Conservation (phyloP, 495 filamentous ascomycete species). For the Aspergillus ostianus region DNA sequence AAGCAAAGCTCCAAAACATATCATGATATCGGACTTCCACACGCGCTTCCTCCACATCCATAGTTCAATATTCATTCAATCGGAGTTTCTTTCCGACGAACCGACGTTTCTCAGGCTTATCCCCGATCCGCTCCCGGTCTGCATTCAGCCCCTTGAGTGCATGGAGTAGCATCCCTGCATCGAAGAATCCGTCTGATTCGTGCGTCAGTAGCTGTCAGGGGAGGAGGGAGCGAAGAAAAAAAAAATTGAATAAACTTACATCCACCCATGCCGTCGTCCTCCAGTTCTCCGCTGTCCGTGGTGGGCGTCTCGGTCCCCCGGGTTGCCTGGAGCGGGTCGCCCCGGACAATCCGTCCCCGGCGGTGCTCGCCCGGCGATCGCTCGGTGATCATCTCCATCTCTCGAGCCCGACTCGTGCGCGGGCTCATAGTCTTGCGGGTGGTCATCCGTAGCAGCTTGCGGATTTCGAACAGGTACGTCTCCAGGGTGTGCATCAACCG, state of each 20-base stretch:
- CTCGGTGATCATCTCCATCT: constrained; percentile 58
- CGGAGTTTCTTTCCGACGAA: constrained; percentile 79
- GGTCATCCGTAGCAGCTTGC: constrained; percentile 72
- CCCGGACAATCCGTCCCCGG: constrained; percentile 46
- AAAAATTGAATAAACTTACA: constrained; percentile 60
- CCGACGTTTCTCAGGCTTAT: constrained; percentile 50
- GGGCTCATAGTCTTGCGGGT: constrained; percentile 54
- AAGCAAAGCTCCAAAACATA: neutral
- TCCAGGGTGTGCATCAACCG: constrained; percentile 88
- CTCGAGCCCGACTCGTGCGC: constrained; percentile 61
- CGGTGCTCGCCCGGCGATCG: constrained; percentile 39
- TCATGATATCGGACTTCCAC: neutral
- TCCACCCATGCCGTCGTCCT: constrained; percentile 87
- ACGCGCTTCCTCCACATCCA: neutral
- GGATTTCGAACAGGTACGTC: constrained; percentile 83
- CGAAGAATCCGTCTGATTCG: constrained; percentile 84
- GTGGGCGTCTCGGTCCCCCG: constrained; percentile 51
- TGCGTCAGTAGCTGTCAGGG: constrained; percentile 23
- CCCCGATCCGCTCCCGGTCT: constrained; percentile 45
- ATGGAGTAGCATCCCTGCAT: constrained; percentile 88
- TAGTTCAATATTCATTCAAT: constrained; percentile 65
- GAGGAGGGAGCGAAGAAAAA: constrained; percentile 14
- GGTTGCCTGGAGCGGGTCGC: constrained; percentile 30
- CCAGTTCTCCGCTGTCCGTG: constrained; percentile 64
- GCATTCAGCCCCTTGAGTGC: constrained; percentile 68